These are phyloP conservation scores for Suillus lakei DNA, from an alignment of 768 basidiomycete genomes.

Conservation along the genomic window DNA sequence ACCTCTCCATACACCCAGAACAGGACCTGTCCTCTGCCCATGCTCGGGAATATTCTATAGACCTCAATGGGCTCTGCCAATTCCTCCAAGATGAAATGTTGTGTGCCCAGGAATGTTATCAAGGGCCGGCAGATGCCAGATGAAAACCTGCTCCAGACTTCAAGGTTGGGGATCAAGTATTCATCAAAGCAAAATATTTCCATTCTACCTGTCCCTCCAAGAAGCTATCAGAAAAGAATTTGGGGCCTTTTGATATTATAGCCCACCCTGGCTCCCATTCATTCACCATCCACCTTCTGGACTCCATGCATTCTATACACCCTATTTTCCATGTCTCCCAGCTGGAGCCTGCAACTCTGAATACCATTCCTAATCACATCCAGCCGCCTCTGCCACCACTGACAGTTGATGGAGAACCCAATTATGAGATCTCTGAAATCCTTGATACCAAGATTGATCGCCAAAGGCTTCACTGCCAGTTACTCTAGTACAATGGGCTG, in stretches of 20 bases:
- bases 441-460: constrained; percentile 19
- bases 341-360: constrained; percentile 1
- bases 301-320: no score
- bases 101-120: no score
- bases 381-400: constrained; percentile 18
- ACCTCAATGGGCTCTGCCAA: constrained; percentile 24
- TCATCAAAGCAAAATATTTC: no score
- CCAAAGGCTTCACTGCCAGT: not conserved
- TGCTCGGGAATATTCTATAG: constrained; percentile 23
- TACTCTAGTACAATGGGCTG: constrained; percentile 14
- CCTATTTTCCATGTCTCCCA: constrained; percentile 10
- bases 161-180: no score
- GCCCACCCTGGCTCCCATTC: no score
- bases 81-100: constrained; percentile 22
- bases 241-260: no score
- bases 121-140: no score
- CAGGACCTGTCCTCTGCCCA: constrained; percentile 16
- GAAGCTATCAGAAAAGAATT: no score
- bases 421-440: constrained; percentile 22
- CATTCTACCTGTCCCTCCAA: no score
- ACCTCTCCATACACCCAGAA: constrained; percentile 20
- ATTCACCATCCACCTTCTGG: no score
- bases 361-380: constrained; percentile 4
- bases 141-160: no score
- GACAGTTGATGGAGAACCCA: constrained; percentile 8